A percentile compares a stretch with the other conserved stretches of the same genome.
Evolutionary conservation across 139 green algal species (phyloP).

Genomic region (Penium margaritaceum): DNA sequence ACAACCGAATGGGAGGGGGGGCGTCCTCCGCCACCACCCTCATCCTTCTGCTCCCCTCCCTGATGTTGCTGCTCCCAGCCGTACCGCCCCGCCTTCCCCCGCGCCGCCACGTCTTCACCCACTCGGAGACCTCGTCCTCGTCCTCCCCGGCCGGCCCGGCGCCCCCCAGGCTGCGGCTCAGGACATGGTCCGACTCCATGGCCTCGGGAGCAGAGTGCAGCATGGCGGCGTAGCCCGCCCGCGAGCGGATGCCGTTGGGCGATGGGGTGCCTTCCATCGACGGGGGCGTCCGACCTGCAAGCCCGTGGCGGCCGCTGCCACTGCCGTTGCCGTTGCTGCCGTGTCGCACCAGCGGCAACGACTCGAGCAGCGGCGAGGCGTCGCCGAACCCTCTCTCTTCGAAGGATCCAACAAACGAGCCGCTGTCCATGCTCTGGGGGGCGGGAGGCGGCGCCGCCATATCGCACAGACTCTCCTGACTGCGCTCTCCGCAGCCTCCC

Average conservation of each 20-base stretch:
- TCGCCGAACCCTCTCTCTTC: background rate
- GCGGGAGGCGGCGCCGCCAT: too few species aligned
- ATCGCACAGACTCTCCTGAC: too few species aligned
- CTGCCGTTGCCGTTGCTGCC: background rate
- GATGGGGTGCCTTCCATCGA: background rate
- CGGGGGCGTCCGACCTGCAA: too few species aligned
- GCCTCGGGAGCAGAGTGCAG: background rate
- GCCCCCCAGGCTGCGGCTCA: too few species aligned
- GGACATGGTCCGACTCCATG: constrained; percentile 1
- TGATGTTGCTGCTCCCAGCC: background rate
- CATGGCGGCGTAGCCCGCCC: background rate
- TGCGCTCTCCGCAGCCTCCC: too few species aligned
- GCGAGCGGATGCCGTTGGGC: background rate
- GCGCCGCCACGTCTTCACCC: background rate
- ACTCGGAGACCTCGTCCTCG: background rate
- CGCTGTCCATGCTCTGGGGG: too few species aligned
- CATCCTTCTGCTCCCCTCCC: background rate
- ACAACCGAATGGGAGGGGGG: too few species aligned
- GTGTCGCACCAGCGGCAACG: background rate
- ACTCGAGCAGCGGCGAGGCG: background rate
- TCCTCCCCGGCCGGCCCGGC: too few species aligned
- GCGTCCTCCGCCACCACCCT: background rate
- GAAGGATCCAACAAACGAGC: too few species aligned
- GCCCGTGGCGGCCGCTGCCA: background rate
- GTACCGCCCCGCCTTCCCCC: background rate